phyloP scores from a whole-genome alignment of 805 yeast genomes.

The Myxozyma neotropica region DNA sequence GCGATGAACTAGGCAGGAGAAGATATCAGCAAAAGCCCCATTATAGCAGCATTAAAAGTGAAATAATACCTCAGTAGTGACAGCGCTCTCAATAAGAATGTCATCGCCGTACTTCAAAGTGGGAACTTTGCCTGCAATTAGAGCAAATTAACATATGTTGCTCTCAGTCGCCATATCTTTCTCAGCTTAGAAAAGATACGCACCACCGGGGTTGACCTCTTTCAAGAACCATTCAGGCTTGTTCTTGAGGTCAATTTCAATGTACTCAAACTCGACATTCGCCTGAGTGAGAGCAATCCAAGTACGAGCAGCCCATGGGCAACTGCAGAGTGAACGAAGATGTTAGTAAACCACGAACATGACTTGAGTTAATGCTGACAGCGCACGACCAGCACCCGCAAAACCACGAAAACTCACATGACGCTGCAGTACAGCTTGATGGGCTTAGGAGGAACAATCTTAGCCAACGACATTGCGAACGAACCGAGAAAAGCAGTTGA shows the following conservation, averaged over 20 bases:
- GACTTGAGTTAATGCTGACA: too few species aligned
- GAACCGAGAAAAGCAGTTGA: background rate
- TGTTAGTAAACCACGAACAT: background rate
- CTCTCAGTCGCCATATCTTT: too few species aligned
- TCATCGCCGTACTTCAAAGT: constrained; percentile 37
- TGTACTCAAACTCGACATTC: constrained; percentile 37
- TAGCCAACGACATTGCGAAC: constrained; percentile 15
- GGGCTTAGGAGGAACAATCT: constrained; percentile 37
- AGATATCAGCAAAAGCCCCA: background rate
- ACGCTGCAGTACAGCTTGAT: constrained; percentile 31
- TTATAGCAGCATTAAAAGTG: background rate
- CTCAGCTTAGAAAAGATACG: too few species aligned
- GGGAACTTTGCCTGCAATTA: constrained; percentile 36
- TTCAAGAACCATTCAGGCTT: constrained; percentile 40
- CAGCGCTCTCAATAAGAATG: constrained; percentile 35
- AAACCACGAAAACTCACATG: constrained; percentile 21
- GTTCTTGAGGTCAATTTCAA: constrained; percentile 38
- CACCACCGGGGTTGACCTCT: constrained; percentile 38
- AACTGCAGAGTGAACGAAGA: constrained; percentile 9
- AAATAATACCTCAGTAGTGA: constrained; percentile 35
- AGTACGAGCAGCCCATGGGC: constrained; percentile 41
- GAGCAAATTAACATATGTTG: too few species aligned
- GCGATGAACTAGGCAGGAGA: constrained; percentile 35
- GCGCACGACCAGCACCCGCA: too few species aligned
- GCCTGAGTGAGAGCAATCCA: constrained; percentile 39